These are phyloP conservation scores for Drosera capensis DNA, from an alignment of 148 eudicot genomes.

Conservation along the genomic window DNA sequence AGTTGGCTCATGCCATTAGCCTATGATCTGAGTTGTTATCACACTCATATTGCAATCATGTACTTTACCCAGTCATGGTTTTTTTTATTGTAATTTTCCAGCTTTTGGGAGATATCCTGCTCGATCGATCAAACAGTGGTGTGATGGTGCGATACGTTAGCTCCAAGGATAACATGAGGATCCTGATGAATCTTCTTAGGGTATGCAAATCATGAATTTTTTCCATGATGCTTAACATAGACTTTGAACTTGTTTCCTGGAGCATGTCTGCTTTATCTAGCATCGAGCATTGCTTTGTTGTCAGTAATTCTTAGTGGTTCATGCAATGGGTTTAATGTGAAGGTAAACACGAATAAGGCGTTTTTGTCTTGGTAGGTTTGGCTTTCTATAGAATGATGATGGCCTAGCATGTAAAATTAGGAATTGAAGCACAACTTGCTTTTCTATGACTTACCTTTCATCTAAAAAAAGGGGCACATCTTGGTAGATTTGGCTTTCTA, in stretches of 20 bases:
- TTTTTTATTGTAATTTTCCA: slow-evolving; percentile 15
- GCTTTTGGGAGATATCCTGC: slow-evolving; percentile 72
- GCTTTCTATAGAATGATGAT: too few species aligned
- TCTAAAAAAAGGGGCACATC: too few species aligned
- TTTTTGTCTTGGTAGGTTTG: too few species aligned
- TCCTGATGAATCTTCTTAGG: slow-evolving; percentile 83
- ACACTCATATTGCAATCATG: not conserved
- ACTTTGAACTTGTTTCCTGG: not conserved
- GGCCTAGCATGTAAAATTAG: too few species aligned
- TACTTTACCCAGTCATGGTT: not conserved
- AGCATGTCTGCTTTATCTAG: not conserved
- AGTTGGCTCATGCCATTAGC: not conserved
- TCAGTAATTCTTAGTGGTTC: too few species aligned
- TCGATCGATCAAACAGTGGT: slow-evolving; percentile 73
- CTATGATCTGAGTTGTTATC: too few species aligned
- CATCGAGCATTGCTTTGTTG: not conserved
- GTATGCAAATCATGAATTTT: slow-evolving; percentile 18
- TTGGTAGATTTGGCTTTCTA: too few species aligned
- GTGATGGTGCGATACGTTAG: slow-evolving; percentile 68
- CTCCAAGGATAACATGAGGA: slow-evolving; percentile 64
- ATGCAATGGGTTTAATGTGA: too few species aligned
- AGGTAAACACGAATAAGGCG: too few species aligned
- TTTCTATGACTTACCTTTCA: too few species aligned
- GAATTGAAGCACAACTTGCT: too few species aligned
- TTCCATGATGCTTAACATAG: not conserved